Evolutionary conservation across 2,329 filamentous ascomycete genomes (phyloP).

Genomic region (Aspergillus udagawae): DNA sequence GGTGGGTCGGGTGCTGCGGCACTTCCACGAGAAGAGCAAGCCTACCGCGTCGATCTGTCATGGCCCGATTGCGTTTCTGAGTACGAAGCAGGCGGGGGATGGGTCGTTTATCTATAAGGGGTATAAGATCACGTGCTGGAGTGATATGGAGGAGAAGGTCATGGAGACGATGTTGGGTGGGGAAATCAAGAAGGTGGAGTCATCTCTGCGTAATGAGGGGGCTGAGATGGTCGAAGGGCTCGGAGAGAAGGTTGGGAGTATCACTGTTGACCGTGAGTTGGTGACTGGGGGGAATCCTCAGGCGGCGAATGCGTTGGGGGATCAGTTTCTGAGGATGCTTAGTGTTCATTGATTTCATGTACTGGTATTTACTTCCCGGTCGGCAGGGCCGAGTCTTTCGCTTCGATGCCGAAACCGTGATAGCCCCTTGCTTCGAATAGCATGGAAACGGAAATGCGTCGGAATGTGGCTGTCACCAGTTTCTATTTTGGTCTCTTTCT

Average conservation of each 20-base stretch:
- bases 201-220: conserved; percentile 35
- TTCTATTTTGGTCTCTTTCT: not conserved
- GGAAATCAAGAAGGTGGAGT: conserved; percentile 43
- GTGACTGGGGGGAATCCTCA: conserved; percentile 32
- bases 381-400: not conserved
- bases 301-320: conserved; percentile 29
- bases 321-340: conserved; percentile 32
- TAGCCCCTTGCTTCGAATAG: not conserved
- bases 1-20: conserved; percentile 39
- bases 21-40: conserved; percentile 40
- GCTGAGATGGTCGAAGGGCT: conserved; percentile 44
- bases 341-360: conserved; percentile 13
- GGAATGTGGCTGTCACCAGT: not conserved
- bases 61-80: conserved; percentile 44
- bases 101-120: conserved; percentile 43
- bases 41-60: conserved; percentile 47
- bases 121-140: conserved; percentile 45
- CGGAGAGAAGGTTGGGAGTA: conserved; percentile 37
- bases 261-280: conserved; percentile 43
- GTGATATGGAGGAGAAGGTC: conserved; percentile 43
- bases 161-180: conserved; percentile 45
- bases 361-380: too few species aligned
- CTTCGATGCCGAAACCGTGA: not conserved
- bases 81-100: conserved; percentile 34
- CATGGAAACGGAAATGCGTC: not conserved